Evolutionary conservation across 1,284 basidiomycete species (phyloP).

Genomic region (Heterobasidion annosum): DNA sequence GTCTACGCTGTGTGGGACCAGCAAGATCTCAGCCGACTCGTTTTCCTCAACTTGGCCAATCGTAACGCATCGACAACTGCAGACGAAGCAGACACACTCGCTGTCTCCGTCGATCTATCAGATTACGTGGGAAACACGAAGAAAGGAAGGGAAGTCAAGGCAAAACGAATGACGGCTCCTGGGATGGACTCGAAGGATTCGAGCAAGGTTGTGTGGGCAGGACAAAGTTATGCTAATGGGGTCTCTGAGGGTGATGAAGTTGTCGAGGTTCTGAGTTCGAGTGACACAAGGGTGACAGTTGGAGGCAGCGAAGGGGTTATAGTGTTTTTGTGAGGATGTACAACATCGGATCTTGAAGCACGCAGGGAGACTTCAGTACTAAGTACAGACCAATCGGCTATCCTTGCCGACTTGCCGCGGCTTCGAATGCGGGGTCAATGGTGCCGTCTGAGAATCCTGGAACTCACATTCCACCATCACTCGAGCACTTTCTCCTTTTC

Average conservation of each 20-base stretch:
- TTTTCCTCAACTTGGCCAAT: conserved; percentile 23
- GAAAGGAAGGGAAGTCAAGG: conserved; percentile 16
- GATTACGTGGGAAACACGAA: conserved; percentile 10
- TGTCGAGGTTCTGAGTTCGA: conserved; percentile 16
- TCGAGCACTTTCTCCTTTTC: too few species aligned
- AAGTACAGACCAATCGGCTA: too few species aligned
- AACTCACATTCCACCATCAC: too few species aligned
- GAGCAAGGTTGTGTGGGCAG: conserved; percentile 22
- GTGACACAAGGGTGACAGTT: conserved; percentile 14
- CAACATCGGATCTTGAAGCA: too few species aligned
- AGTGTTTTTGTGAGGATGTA: conserved; percentile 17
- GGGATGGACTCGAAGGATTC: conserved; percentile 23
- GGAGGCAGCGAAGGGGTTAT: conserved; percentile 23
- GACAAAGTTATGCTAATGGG: conserved; percentile 23
- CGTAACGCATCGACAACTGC: conserved; percentile 13
- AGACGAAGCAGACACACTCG: conserved; percentile 9
- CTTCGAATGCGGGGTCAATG: too few species aligned
- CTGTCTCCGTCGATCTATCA: conserved; percentile 17
- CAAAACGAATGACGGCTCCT: conserved; percentile 22
- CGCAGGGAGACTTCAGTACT: too few species aligned
- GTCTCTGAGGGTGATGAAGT: conserved; percentile 17
- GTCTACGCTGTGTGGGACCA: conserved; percentile 25
- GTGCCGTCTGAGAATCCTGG: too few species aligned
- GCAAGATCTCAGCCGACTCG: conserved; percentile 16
- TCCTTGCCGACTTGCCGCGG: too few species aligned